Conservation (phyloP, 345 rosid genomes). For the Acer saccharum region DNA sequence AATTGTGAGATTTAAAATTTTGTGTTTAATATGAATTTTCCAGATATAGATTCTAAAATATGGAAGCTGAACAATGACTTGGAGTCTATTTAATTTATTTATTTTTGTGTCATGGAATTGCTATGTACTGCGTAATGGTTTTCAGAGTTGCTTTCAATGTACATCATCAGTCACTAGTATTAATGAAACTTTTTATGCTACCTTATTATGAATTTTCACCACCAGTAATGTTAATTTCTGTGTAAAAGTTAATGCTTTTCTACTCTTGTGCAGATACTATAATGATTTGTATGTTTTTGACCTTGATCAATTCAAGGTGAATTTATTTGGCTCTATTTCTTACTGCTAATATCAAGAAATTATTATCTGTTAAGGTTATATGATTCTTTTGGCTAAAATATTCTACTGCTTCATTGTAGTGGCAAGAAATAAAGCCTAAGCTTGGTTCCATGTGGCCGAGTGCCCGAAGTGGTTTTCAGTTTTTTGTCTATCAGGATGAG, state of each 20-base stretch:
- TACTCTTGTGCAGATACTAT: slow-evolving; percentile 59
- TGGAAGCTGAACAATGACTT: slow-evolving; percentile 2
- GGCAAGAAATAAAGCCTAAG: slow-evolving; percentile 97
- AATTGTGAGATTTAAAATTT: not conserved
- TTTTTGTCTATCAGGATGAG: slow-evolving; percentile 89
- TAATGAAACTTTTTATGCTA: not conserved
- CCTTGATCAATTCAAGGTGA: slow-evolving; percentile 90
- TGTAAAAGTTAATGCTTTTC: not conserved
- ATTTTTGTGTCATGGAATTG: not conserved
- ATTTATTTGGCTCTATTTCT: slow-evolving; percentile 13
- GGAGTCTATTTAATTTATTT: slow-evolving; percentile 1
- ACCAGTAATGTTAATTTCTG: not conserved
- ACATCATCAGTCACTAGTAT: slow-evolving; percentile 4
- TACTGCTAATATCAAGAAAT: not conserved
- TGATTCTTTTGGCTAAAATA: slow-evolving; percentile 24
- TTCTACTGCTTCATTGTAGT: slow-evolving; percentile 47
- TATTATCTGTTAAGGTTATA: slow-evolving; percentile 2
- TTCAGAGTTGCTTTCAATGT: not conserved
- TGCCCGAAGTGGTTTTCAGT: slow-evolving; percentile 93
- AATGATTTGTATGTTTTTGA: slow-evolving; percentile 87
- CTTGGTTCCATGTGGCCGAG: slow-evolving; percentile 96
- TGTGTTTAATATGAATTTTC: not conserved
- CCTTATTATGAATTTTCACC: not conserved
- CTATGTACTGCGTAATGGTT: not conserved
- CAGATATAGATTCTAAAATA: slow-evolving; percentile 3